A percentile compares a stretch with the other conserved stretches of the same genome.
These are phyloP conservation scores for Cadophora sp. DNA, from an alignment of 2,329 filamentous ascomycete species.

Conservation along the genomic window DNA sequence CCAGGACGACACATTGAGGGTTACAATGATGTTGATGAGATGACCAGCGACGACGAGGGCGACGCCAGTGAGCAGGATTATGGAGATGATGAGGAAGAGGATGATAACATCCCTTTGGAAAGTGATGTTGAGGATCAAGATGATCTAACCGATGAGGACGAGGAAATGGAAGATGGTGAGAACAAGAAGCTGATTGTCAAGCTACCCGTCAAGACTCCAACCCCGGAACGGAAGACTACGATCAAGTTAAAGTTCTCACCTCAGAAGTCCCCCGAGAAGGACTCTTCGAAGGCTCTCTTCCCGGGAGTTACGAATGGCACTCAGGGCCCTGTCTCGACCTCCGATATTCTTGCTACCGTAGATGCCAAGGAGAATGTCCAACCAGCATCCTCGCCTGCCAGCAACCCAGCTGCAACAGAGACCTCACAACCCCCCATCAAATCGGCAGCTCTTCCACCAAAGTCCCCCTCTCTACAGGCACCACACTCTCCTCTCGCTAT, in stretches of 20 bases:
- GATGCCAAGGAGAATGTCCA: conserved; percentile 21
- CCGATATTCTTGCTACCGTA: background rate
- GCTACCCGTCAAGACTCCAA: conserved; percentile 58
- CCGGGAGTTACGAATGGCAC: conserved; percentile 13
- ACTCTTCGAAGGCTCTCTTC: conserved; percentile 20
- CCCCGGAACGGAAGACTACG: conserved; percentile 41
- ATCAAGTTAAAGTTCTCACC: conserved; percentile 36
- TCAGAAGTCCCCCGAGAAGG: conserved; percentile 22
- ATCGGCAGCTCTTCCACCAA: conserved; percentile 21
- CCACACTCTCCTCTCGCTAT: conserved; percentile 55
- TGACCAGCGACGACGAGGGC: conserved; percentile 65
- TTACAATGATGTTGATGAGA: conserved; percentile 67
- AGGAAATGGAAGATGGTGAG: conserved; percentile 58
- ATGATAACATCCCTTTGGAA: conserved; percentile 68
- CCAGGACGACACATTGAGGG: conserved; percentile 54
- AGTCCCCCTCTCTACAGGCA: conserved; percentile 25
- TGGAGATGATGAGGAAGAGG: conserved; percentile 75
- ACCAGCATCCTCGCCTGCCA: conserved; percentile 20
- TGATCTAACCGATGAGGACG: conserved; percentile 52
- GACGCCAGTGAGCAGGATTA: conserved; percentile 77
- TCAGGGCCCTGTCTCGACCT: background rate
- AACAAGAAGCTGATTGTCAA: conserved; percentile 75
- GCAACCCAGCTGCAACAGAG: conserved; percentile 8
- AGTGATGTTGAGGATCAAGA: conserved; percentile 64
- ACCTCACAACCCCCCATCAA: background rate